Evolutionary conservation across 1,284 basidiomycete genomes (phyloP), one percentile per base, ranked within the genome.

Genomic region (Bondarzewia mesenterica): DNA sequence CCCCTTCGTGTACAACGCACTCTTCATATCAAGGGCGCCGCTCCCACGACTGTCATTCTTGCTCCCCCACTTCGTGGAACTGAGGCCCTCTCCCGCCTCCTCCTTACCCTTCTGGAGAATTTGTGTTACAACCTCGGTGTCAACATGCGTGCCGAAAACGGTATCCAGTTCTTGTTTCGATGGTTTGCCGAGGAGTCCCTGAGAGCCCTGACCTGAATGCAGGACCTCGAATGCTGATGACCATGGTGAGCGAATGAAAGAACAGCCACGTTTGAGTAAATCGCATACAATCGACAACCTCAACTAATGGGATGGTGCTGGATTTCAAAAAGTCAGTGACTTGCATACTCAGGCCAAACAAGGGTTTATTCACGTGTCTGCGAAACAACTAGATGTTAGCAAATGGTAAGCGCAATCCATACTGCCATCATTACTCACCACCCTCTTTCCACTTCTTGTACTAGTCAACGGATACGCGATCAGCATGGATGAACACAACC

Each of bases 111-210:
- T 75, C 62, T 79, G 57, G 48, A 91, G 69, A 48, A 90, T 72
- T 16, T 64, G 60, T 46, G 64, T 60, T 21, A 86, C 64, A 14
- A 85, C 82, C 3, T 88, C 84, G 25, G 69, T 60, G 45, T 89
- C 84, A 49, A 79, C 81, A 57, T 70, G 64, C 7, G 82, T 75
- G 27, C 75, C 81, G 56, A 91, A 91, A 22, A 67, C 68, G 52
- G 67, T 81, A 44, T 89, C 85, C 38, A 91, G 77, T 59, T 89
- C 82, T 60, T 90, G 88, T 44, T 84, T 80, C 15, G 88, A 90
- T 6, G 85, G 74, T 48, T 72, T 70, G 26, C 82, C 78, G 38
- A 89, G 74, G 42, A 79, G 62, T 7, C 89, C 89, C 63, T 89
- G 86, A 8, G 74, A 63, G 10, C 88, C 89, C 62, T 88, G 84